phyloP scores from a whole-genome alignment of 2,329 filamentous ascomycete genomes.

The Fusarium sp. region DNA sequence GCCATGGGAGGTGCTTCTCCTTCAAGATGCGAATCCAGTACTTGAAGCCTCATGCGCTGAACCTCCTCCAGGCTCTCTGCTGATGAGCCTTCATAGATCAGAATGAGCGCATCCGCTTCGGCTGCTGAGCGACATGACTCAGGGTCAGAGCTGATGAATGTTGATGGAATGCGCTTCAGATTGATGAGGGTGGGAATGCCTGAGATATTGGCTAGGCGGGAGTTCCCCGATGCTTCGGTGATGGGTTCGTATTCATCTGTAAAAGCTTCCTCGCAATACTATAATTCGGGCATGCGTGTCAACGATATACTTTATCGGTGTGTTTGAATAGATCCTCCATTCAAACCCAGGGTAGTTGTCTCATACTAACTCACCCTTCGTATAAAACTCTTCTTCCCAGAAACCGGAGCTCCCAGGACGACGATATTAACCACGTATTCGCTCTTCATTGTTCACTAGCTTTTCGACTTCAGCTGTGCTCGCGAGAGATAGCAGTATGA shows the following conservation, averaged over 20 bases:
- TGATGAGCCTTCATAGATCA: conserved; percentile 31
- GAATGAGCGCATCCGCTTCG: conserved; percentile 31
- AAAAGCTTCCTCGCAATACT: conserved; percentile 35
- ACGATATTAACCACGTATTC: conserved; percentile 31
- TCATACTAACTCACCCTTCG: conserved; percentile 27
- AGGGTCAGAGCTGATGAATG: conserved; percentile 13
- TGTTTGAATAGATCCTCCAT: neutral
- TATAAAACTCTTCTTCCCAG: conserved; percentile 39
- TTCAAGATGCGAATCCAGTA: conserved; percentile 17
- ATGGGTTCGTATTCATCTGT: conserved; percentile 34
- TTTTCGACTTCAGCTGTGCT: neutral
- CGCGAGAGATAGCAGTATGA: neutral
- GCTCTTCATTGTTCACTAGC: conserved; percentile 4
- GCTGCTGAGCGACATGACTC: conserved; percentile 17
- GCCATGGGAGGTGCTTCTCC: conserved; percentile 14
- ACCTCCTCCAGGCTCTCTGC: conserved; percentile 24
- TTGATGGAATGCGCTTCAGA: conserved; percentile 31
- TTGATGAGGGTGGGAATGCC: conserved; percentile 25
- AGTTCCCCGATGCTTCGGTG: conserved; percentile 27
- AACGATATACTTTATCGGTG: neutral
- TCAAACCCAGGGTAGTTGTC: neutral
- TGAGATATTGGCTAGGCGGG: conserved; percentile 23
- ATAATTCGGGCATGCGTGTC: neutral
- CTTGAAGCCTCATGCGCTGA: conserved; percentile 16
- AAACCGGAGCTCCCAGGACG: conserved; percentile 25